Conservation (phyloP, 495 filamentous ascomycete species). For the Hypoxylon cercidicola region DNA sequence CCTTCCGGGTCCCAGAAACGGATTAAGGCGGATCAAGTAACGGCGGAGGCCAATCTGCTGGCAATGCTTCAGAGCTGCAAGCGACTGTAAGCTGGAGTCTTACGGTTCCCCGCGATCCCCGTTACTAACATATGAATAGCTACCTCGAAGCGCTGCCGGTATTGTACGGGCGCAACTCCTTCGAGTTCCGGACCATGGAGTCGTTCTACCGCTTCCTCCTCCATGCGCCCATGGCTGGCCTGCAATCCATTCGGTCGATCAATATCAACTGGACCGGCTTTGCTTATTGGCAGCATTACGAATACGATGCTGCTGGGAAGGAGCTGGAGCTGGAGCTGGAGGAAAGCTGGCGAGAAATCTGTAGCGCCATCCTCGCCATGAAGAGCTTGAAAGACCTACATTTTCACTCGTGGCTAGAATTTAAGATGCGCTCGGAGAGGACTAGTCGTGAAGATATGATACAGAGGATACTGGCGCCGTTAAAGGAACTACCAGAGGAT, state of each 20-base stretch:
- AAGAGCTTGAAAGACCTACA: constrained; percentile 3
- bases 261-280: constrained; percentile 9
- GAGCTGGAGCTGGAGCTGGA: too few species aligned
- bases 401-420: too few species aligned
- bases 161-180: constrained; percentile 3
- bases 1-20: background rate
- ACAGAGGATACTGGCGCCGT: too few species aligned
- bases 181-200: constrained; percentile 12
- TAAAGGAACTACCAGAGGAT: too few species aligned
- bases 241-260: constrained; percentile 3
- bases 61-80: constrained; percentile 8
- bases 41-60: constrained; percentile 7
- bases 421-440: too few species aligned
- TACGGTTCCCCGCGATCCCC: background rate
- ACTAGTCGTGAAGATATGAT: too few species aligned
- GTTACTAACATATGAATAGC: background rate
- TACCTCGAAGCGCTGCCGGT: background rate
- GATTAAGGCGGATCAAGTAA: background rate
- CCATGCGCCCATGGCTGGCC: background rate
- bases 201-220: constrained; percentile 16
- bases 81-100: constrained; percentile 1
- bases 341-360: constrained; percentile 19
- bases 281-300: constrained; percentile 5
- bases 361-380: constrained; percentile 3
- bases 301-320: too few species aligned